Conservation (phyloP, 2,329 filamentous ascomycete species). For the Hypoxylon sp. region DNA sequence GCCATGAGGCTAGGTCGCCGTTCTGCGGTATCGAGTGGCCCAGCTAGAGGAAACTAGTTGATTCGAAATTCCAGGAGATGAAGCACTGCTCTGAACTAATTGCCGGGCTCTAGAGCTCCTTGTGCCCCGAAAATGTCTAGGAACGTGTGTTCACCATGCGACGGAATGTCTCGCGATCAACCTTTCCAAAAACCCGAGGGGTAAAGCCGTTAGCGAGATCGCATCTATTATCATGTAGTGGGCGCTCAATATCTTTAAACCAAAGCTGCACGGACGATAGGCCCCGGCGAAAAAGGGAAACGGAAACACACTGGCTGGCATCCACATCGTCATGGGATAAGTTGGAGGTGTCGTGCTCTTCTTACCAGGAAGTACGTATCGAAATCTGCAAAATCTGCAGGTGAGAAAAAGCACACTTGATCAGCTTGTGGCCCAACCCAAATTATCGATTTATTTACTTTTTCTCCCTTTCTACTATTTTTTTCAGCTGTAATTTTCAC, state of each 20-base stretch:
- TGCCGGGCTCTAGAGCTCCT: slow-evolving; percentile 20
- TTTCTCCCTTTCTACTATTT: too few relatives aligned
- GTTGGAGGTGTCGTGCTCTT: too few relatives aligned
- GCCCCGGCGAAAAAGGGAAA: too few relatives aligned
- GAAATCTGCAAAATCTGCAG: neutral
- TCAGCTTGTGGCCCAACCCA: too few relatives aligned
- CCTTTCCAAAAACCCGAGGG: slow-evolving; percentile 3
- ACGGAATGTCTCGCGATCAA: slow-evolving; percentile 33
- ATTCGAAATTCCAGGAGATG: too few relatives aligned
- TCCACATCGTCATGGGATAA: slow-evolving; percentile 11
- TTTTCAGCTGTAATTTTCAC: too few relatives aligned
- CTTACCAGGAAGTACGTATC: slow-evolving; percentile 8
- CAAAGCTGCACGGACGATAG: too few relatives aligned
- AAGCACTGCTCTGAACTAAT: too few relatives aligned
- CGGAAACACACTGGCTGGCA: slow-evolving; percentile 7
- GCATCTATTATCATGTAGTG: slow-evolving; percentile 16
- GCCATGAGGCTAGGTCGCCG: too few relatives aligned
- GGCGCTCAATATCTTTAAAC: slow-evolving; percentile 16
- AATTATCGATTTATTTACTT: too few relatives aligned
- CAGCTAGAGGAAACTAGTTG: too few relatives aligned
- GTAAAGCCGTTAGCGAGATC: slow-evolving; percentile 6
- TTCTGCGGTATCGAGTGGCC: too few relatives aligned
- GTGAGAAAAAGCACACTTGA: neutral
- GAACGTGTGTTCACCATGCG: slow-evolving; percentile 29
- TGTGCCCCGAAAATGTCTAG: slow-evolving; percentile 29